Base-by-base conservation (phyloP, 1,284 basidiomycete species). In the Athelia psychrophila region DNA sequence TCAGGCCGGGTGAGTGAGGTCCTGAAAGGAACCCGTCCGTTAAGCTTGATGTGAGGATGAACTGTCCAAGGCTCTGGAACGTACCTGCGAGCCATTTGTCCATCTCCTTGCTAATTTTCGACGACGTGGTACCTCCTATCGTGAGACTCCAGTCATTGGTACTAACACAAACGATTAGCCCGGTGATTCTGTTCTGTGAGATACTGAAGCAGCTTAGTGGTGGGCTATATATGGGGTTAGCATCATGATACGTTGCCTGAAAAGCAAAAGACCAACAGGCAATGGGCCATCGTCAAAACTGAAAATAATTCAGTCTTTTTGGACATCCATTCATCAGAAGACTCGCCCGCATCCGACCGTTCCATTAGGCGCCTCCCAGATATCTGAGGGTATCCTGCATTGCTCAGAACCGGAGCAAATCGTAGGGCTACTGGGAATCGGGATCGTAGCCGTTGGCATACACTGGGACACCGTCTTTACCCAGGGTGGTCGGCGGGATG, bases 231-330 rank as follows among this genome's bases (percentile, higher is more conserved):
- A 0, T 13, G 13, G 5, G 13, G 27, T 30, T 30, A 30, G 27
- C 13, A 13, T 6, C 13, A 13, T 6, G 27, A 30, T 30, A 13
- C 27, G 27, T 6, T 5, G 27, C 6, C 5, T 30, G n/a, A 5
- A 30, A 30, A 13, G 6, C 27, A 5, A 30, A 30, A 5, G 6
- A 30, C 27, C 6, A 30, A 30, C 27, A 6, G 27, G 27, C 27
- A 30, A 30, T 50, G 92, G 92, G 4, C 92, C 92, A 64, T 94
- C 92, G 63, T 94, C 92, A 63, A 92, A 91, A 50, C 81, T 75
- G 47, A 79, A 42, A 42, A 16, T n/a, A 16, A 22, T 5, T 42
- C 6, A 5, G 6, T 6, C 8, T 58, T 69, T 5, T 6, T 42
- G n/a, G n/a, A 6, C n/a, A 42, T 8, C 6, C 8, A n/a, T 18